A percentile compares a stretch with the other conserved stretches of the same genome.
These are phyloP conservation scores for Lactarius deliciosus DNA, from an alignment of 768 basidiomycete species.

Conservation along the genomic window DNA sequence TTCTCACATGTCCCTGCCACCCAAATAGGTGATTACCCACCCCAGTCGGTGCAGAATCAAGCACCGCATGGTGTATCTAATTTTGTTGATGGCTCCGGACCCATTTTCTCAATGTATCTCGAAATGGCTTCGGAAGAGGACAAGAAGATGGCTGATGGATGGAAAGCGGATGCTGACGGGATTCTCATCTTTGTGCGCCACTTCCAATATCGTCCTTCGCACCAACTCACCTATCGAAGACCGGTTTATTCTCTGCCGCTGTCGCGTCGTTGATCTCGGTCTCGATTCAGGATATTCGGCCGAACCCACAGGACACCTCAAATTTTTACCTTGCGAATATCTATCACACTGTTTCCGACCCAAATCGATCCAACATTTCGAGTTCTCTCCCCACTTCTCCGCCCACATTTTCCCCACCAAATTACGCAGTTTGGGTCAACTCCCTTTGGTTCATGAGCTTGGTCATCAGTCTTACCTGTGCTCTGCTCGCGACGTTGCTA, in stretches of 20 bases:
- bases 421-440: background rate
- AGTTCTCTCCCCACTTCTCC: background rate
- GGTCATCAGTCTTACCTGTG: background rate
- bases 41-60: background rate
- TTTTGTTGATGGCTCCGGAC: background rate
- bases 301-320: background rate
- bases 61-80: background rate
- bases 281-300: constrained; percentile 1
- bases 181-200: constrained; percentile 7
- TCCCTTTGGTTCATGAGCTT: constrained; percentile 10
- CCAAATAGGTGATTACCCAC: background rate
- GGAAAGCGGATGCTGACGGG: background rate
- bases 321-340: constrained; percentile 1
- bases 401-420: background rate
- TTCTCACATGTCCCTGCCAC: background rate
- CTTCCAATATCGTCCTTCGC: background rate
- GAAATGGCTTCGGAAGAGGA: background rate
- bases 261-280: background rate
- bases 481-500: background rate
- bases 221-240: background rate
- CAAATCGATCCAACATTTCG: background rate
- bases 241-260: constrained; percentile 7
- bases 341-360: background rate
- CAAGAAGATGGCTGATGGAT: background rate
- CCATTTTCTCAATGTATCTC: constrained; percentile 5